Evolutionary conservation across 2,329 filamentous ascomycete species (phyloP).

Genomic region (Plenodomus tracheiphilus): DNA sequence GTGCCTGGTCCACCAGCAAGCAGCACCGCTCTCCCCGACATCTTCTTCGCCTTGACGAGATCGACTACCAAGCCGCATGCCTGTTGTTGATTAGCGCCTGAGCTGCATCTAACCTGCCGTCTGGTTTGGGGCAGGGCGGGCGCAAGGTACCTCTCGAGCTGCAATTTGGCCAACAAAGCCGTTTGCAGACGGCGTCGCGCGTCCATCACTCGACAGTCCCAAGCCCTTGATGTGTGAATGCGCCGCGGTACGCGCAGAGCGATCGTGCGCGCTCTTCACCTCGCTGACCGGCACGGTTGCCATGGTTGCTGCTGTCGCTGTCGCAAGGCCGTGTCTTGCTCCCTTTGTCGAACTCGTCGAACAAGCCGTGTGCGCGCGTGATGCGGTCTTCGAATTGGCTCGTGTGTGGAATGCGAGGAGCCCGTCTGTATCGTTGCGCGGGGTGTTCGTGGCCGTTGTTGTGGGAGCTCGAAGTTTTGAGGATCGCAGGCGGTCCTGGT

Average conservation of each 20-base stretch:
- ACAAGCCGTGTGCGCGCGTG: neutral
- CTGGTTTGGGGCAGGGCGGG: too few species aligned
- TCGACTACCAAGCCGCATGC: conserved; percentile 96
- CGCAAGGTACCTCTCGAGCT: conserved; percentile 83
- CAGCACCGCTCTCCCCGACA: conserved; percentile 92
- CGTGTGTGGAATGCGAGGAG: neutral
- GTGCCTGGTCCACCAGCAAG: conserved; percentile 91
- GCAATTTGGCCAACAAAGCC: conserved; percentile 89
- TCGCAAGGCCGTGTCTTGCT: conserved; percentile 6
- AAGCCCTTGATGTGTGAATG: conserved; percentile 98
- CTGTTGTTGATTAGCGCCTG: conserved; percentile 49
- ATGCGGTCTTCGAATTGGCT: neutral
- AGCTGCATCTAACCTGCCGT: neutral
- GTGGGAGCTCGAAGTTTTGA: conserved; percentile 20
- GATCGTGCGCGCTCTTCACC: conserved; percentile 93
- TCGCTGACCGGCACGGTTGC: conserved; percentile 64
- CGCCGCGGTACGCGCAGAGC: conserved; percentile 76
- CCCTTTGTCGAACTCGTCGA: neutral
- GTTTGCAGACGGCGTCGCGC: conserved; percentile 69
- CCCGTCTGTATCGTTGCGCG: conserved; percentile 8
- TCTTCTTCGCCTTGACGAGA: conserved; percentile 93
- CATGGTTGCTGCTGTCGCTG: conserved; percentile 30
- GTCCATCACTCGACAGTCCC: conserved; percentile 80
- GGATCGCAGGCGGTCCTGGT: conserved; percentile 11
- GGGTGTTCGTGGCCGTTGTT: conserved; percentile 14